Percentiles rank a stretch among this genome's conserved stretches.
phyloP scores from a whole-genome alignment of 1,284 basidiomycete species.

The Cutaneotrichosporon dermatis region DNA sequence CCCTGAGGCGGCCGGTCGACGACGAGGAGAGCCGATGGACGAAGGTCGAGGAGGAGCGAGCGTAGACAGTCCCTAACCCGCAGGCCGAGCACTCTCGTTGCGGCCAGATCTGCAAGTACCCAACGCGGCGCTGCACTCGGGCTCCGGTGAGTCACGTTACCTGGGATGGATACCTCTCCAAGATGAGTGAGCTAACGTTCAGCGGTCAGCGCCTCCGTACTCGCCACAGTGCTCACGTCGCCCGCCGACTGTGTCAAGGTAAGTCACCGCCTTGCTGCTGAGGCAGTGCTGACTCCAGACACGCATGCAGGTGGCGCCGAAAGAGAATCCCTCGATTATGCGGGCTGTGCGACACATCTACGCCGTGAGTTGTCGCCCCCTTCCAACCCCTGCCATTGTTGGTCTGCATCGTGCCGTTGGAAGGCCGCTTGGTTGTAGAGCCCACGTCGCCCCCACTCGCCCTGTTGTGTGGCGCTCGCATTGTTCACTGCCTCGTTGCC shows the following conservation, averaged over 20 bases:
- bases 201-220: conserved; percentile 69
- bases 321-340: conserved; percentile 63
- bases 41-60: too few species aligned
- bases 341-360: conserved; percentile 64
- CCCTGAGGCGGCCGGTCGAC: too few species aligned
- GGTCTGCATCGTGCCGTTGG: too few species aligned
- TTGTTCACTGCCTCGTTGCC: too few species aligned
- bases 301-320: conserved; percentile 77
- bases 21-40: too few species aligned
- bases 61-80: neutral
- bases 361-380: conserved; percentile 54
- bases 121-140: conserved; percentile 45
- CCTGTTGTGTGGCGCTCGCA: too few species aligned
- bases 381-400: too few species aligned
- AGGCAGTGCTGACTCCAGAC: conserved; percentile 52
- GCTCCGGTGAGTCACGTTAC: conserved; percentile 28
- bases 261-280: conserved; percentile 9
- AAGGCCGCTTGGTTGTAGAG: too few species aligned
- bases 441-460: too few species aligned
- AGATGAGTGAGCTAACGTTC: neutral
- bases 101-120: conserved; percentile 27
- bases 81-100: conserved; percentile 11
- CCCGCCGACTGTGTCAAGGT: conserved; percentile 90
- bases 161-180: conserved; percentile 28
- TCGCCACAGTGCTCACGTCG: conserved; percentile 77